Base-by-base conservation (phyloP, 2,329 filamentous ascomycete genomes). In the Chlorencoelia australis region DNA sequence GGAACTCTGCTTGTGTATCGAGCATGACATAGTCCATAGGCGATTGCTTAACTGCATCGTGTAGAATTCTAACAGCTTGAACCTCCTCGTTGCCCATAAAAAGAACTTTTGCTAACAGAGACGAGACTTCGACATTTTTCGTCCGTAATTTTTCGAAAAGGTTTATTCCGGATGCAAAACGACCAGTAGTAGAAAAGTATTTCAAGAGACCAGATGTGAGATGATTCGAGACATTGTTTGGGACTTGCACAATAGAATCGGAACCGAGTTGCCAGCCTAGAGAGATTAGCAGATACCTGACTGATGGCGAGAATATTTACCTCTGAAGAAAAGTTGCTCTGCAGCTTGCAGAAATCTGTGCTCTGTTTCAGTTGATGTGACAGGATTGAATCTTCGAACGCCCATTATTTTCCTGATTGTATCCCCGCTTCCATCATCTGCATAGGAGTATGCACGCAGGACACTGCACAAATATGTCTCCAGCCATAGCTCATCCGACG, bases 21-120 rank as follows among this genome's bases (percentile, higher is more conserved):
- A 98, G 77, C 63, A 98, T 80, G 21, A 93, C 83, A 58, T 96
- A 95, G 61, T 98, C 91, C 88, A 98, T 96, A 0, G 91, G 88
- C 0, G 89, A 75, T 50, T 95, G 81, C 58, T 93, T 82, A 18
- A 98, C 71, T 3, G 87, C 83, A 35, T 94, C 80, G 55, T 94
- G 82, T 33, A 98, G 70, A 13, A 94, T 71, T 43, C 86, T 77
- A 20, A 98, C 82, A 2, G 88, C 91, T 50, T 93, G 80, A n/a
- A 98, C 91, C 58, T 98, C 91, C 58, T 98, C 91, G 48, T 95
- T 88, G 14, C 86, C 91, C 69, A 91, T 86, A 50, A 96, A 83
- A 49, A 94, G 75, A 16, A 98, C 86, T 51, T 84, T 87, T 17
- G 91, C 82, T 15, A 98, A 69, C 1, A 98, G 68, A 0, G 91